Evolutionary conservation across 225 moss, liverwort and hornwort species (phyloP), one percentile per base, ranked within the genome.

Genomic region (Bryum argenteum): DNA sequence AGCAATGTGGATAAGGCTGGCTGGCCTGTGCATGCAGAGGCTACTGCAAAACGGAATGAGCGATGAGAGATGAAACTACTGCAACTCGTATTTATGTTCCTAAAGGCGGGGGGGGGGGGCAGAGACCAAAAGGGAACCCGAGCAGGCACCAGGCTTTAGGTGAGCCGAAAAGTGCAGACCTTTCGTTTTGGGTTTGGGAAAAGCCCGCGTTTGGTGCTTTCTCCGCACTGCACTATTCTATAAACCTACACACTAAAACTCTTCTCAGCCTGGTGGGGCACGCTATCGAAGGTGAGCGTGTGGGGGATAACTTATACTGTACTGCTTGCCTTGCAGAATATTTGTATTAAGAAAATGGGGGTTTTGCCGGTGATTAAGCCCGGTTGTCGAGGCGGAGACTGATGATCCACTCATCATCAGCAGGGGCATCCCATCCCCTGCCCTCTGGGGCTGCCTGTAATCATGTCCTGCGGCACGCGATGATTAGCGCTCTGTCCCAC

Each of bases 161-260:
- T 66, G 11, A 61, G 83, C 72, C 79, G 83, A 79, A 83, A 83
- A 83, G 83, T 79, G 72, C 73, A 33, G 0, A 76, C 11, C 66
- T 66, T 47, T 33, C 58, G 67, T 75, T 68, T 63, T 50, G 70
- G 74, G 45, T 41, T 55, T 39, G 71, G 65, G 37, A 63, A 71
- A 71, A 75, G 67, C 71, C 11, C 39, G 51, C 47, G 58, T 19
- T 44, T 8, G 66, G 66, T 44, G 58, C 38, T 42, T 59, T 59
- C 69, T 47, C 16, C 14, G 63, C 69, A 50, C 33, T 33, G 1
- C n/a, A n/a, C n/a, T n/a, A n/a, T n/a, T n/a, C 22, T 17, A 58
- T 1, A 47, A 13, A 47, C 14, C 47, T 47, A 5, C 14, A 47
- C 13, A 12, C 47, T 45, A 45, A 45, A 45, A 45, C 14, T 45